Base-by-base conservation (phyloP, 2,329 filamentous ascomycete genomes). In the Monosporascus sp. region DNA sequence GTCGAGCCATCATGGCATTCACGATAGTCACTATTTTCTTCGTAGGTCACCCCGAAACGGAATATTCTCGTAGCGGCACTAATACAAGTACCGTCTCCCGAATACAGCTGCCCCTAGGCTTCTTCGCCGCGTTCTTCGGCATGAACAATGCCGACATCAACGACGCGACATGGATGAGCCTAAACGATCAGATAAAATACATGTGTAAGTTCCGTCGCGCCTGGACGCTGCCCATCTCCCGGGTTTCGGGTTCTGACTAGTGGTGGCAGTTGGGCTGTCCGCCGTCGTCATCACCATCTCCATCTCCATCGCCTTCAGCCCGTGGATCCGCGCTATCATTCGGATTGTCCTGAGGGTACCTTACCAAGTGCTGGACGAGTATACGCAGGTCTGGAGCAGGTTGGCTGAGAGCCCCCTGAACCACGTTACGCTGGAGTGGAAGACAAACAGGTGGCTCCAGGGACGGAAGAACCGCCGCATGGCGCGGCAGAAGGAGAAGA, bases 61-160 rank as follows among this genome's bases (percentile, higher is more conserved):
- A 4, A 3, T 20, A 41, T 41, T 3, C 38, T 5, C 17, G 7
- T 9, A 5, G 3, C 20, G n/a, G 5, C 2, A 14, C 41, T 44
- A 24, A 44, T 17, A 6, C 1, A 24, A 22, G 22, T 11, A 25
- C 20, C 14, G 6, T 6, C 11, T 44, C 17, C 9, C 38, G 3
- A 35, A 14, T 17, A 45, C 15, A 71, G 69, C 60, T 71, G 0
- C 70, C 70, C 0, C 56, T 72, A 1, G 67, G 67, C 0, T 74
- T 72, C 58, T 60, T 71, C n/a, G 62, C 70, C 0, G 65, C 64
- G 5, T 54, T 73, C 7, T 73, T 74, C 37, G 71, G 71, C 1
- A 73, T 73, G 71, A 72, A 73, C 39, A 61, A 65, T 11, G 18
- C 7, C 1, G 63, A 66, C 3, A 56, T 64, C 11, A 62, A 60